These are phyloP conservation scores for Aspergillus sp. DNA, from an alignment of 2,329 filamentous ascomycete genomes.

Conservation along the genomic window DNA sequence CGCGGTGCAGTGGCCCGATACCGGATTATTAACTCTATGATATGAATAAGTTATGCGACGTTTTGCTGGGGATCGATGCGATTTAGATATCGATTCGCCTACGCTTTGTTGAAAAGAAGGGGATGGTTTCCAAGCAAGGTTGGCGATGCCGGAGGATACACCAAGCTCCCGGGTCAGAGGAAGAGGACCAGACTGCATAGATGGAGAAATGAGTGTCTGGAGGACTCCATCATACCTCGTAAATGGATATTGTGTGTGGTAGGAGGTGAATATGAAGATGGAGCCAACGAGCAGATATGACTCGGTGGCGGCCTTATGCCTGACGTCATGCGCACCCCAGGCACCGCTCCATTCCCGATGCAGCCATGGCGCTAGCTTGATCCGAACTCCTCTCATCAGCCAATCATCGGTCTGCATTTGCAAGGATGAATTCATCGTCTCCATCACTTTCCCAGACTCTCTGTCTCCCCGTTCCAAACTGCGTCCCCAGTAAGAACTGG, in stretches of 20 bases:
- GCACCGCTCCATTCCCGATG: background rate
- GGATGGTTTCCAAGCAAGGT: too few species aligned
- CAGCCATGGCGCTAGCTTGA: background rate
- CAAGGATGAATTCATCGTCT: conserved; percentile 2
- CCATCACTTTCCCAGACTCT: background rate
- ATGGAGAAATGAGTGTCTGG: too few species aligned
- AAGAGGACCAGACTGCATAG: too few species aligned
- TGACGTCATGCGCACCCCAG: conserved; percentile 1
- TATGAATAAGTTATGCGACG: too few species aligned
- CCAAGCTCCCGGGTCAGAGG: too few species aligned
- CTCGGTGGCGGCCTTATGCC: background rate
- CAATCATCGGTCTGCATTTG: background rate
- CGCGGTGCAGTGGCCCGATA: background rate
- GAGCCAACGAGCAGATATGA: background rate
- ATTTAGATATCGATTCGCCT: too few species aligned
- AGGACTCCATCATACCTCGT: too few species aligned
- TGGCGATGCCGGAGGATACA: too few species aligned
- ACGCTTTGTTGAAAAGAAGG: too few species aligned
- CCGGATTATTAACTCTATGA: background rate
- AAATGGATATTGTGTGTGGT: background rate
- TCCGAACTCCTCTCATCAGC: background rate
- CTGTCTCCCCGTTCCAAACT: too few species aligned
- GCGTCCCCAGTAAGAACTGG: background rate
- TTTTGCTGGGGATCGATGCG: too few species aligned
- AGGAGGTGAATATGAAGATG: too few species aligned